A percentile compares a stretch with the other conserved stretches of the same genome.
phyloP scores from a whole-genome alignment of 2,329 filamentous ascomycete species.

The Podosphaera aphanis region DNA sequence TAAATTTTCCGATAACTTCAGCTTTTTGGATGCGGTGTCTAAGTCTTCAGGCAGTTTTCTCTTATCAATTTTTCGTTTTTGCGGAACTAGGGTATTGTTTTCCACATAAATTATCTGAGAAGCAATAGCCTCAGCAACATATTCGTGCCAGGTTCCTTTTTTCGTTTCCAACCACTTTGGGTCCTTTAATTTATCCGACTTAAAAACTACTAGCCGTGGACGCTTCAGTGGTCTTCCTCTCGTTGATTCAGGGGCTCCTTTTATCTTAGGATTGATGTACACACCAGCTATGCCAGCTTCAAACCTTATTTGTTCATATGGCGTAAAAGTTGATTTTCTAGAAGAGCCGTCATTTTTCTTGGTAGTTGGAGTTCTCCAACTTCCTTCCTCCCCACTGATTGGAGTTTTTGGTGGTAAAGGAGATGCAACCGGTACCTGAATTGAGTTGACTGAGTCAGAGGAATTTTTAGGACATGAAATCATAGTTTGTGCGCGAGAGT shows the following conservation, averaged over 20 bases:
- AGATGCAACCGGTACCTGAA: background rate
- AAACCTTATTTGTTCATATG: constrained; percentile 4
- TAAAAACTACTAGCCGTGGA: constrained; percentile 15
- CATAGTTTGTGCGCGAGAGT: background rate
- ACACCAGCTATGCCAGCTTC: constrained; percentile 5
- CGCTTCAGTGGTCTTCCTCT: constrained; percentile 8
- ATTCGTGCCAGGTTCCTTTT: constrained; percentile 5
- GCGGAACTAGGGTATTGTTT: background rate
- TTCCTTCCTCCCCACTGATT: background rate
- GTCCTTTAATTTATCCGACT: constrained; percentile 12
- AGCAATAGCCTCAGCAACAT: constrained; percentile 1
- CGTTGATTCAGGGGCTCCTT: constrained; percentile 12
- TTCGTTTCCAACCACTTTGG: constrained; percentile 4
- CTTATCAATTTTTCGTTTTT: background rate
- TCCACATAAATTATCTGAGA: constrained; percentile 2
- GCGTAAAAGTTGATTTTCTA: constrained; percentile 1
- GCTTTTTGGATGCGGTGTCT: background rate
- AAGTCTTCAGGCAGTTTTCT: background rate
- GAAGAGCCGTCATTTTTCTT: background rate
- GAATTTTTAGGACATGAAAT: background rate
- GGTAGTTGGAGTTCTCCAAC: background rate
- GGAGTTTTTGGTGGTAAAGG: background rate
- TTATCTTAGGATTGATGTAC: constrained; percentile 5
- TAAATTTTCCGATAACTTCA: background rate
- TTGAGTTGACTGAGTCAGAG: background rate